Conservation (phyloP, 2,329 filamentous ascomycete species). For the Neoascochyta sp. region DNA sequence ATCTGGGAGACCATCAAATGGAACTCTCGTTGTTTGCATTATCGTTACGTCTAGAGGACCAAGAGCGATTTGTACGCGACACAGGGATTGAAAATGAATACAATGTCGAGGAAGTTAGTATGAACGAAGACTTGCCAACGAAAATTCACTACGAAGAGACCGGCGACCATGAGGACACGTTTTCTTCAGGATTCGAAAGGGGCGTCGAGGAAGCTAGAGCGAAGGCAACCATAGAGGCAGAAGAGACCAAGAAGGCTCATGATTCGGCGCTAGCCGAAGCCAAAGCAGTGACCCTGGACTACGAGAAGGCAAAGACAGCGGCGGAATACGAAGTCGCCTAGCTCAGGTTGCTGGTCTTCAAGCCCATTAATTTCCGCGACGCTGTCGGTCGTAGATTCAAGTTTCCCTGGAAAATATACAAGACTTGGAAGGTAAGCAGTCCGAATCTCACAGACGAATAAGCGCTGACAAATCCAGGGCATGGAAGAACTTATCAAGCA, state of each 20-base stretch:
- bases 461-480: constrained; percentile 58
- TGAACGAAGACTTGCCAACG: too few species aligned
- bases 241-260: constrained; percentile 46
- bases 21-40: constrained; percentile 16
- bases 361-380: constrained; percentile 25
- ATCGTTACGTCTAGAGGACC: constrained; percentile 6
- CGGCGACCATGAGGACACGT: too few species aligned
- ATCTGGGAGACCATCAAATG: constrained; percentile 15
- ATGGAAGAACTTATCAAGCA: constrained; percentile 51
- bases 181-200: too few species aligned
- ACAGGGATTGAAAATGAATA: too few species aligned
- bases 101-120: too few species aligned
- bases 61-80: too few species aligned
- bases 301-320: constrained; percentile 47
- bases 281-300: constrained; percentile 41
- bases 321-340: constrained; percentile 45
- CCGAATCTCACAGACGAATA: constrained; percentile 40
- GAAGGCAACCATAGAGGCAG: constrained; percentile 27
- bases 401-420: constrained; percentile 23
- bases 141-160: too few species aligned
- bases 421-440: constrained; percentile 45
- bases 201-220: constrained; percentile 32
- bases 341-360: constrained; percentile 39
- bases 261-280: constrained; percentile 47
- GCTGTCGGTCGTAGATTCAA: constrained; percentile 26